phyloP scores from a whole-genome alignment of 2,329 filamentous ascomycete species.

The Calycina herbarum region DNA sequence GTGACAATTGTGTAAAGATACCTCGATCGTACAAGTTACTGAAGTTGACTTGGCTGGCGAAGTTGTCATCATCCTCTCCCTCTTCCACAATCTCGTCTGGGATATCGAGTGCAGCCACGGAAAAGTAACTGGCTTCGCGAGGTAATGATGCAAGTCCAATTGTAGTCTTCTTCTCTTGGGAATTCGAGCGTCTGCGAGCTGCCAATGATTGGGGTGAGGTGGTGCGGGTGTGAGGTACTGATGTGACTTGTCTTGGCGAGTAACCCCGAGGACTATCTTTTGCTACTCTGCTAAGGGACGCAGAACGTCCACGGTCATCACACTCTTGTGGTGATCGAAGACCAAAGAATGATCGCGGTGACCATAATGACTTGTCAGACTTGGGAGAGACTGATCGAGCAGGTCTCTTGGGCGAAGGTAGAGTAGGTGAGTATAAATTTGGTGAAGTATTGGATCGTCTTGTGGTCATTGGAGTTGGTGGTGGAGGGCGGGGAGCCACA shows the following conservation, averaged over 20 bases:
- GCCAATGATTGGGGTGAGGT: conserved; percentile 26
- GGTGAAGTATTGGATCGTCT: conserved; percentile 48
- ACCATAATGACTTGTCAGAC: conserved; percentile 32
- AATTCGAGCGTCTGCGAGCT: conserved; percentile 8
- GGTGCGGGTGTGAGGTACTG: conserved; percentile 25
- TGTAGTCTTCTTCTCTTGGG: conserved; percentile 46
- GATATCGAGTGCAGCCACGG: conserved; percentile 42
- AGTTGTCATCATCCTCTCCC: conserved; percentile 61
- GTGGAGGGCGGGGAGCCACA: conserved; percentile 63
- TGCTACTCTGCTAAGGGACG: conserved; percentile 21
- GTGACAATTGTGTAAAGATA: conserved; percentile 32
- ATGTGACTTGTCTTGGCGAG: conserved; percentile 11
- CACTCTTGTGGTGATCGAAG: conserved; percentile 24
- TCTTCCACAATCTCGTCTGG: conserved; percentile 51
- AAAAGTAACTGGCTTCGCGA: conserved; percentile 44
- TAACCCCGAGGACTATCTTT: background rate
- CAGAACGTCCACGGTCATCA: conserved; percentile 26
- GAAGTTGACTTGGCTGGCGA: conserved; percentile 45
- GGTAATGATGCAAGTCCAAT: conserved; percentile 38
- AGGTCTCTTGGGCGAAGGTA: conserved; percentile 33
- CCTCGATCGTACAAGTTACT: conserved; percentile 25
- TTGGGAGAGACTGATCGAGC: conserved; percentile 34
- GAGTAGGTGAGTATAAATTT: conserved; percentile 38
- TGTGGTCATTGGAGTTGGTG: conserved; percentile 46
- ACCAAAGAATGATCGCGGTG: conserved; percentile 34